Base-by-base conservation (phyloP, 176 grass and related monocot genomes). In the Thalia dealbata region DNA sequence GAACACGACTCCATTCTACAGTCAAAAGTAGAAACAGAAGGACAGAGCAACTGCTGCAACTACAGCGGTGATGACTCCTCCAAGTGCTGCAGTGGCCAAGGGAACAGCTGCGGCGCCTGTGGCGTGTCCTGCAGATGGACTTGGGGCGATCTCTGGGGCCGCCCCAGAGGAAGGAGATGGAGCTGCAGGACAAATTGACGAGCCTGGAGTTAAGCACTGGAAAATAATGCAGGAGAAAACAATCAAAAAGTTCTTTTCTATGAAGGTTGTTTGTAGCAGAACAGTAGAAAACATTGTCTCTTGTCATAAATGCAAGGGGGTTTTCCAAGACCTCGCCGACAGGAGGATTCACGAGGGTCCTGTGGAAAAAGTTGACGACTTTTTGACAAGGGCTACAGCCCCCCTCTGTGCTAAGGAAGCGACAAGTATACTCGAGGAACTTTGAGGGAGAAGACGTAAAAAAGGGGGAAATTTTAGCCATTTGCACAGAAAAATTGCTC, bases 41-140 rank as follows among this genome's bases (percentile, higher is more conserved):
- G 11, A 64, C 3, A 64, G 13, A 28, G 61, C 61, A 35, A 64
- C 24, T 6, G 61, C 26, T 3, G 28, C 4, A 7, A 3, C 6
- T 7, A 64, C 32, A 38, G 32, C 1, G 32, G 4, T 38, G 32
- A 38, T 16, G 26, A 64, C 25, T n/a, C 61, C 16, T 19, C 28
- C 61, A 16, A 18, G 70, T 10, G 64, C 14, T 8, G 12, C 24
- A 18, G 14, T 14, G 3, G 28, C 19, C 8, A 19, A 28, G 11
- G n/a, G 32, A 26, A 52, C 73, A 10, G 64, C 16, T 18, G 50
- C 23, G 38, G 50, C 23, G 38, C 61, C 4, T 69, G 75, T 41
- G 22, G 58, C 50, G 13, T 30, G 69, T 29, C 83, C 68, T 5
- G 80, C 38, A 11, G 77, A 64, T 54, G 87, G 73, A 14, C 48